Conservation (phyloP, 106 monocot species). For the Apostasia shenzhenica region DNA sequence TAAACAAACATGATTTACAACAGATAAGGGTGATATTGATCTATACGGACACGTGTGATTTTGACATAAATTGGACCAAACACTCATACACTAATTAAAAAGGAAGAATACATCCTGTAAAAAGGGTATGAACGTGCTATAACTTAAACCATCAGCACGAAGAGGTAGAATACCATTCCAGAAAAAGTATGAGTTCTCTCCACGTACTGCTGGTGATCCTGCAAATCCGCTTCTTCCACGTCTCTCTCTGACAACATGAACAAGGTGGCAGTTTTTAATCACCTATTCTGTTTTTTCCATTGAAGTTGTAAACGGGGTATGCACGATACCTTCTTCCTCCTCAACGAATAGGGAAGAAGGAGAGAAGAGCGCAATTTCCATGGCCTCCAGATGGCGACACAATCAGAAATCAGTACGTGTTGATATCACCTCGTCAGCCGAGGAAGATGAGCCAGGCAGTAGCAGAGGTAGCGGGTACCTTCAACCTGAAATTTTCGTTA, state of each 20-base stretch:
- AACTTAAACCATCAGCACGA: background rate
- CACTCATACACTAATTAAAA: too few relatives aligned
- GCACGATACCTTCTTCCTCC: conserved; percentile 2
- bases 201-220: background rate
- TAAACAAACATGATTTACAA: too few relatives aligned
- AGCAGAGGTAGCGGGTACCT: too few relatives aligned
- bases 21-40: too few relatives aligned
- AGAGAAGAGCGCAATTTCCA: conserved; percentile 7
- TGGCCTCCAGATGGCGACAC: background rate
- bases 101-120: too few relatives aligned
- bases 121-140: background rate
- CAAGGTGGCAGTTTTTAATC: background rate
- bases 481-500: too few relatives aligned
- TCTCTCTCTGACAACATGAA: conserved; percentile 4
- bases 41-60: too few relatives aligned
- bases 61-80: too few relatives aligned
- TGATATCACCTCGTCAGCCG: too few relatives aligned
- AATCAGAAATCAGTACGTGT: too few relatives aligned
- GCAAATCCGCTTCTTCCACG: background rate
- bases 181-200: conserved; percentile 15
- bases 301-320: background rate
- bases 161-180: conserved; percentile 3
- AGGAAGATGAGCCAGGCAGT: too few relatives aligned
- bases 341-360: conserved; percentile 4
- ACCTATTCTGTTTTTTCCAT: background rate